Evolutionary conservation across 2,329 filamentous ascomycete genomes (phyloP), one percentile per base, ranked within the genome.

Genomic region (Hypomyces rosellus): DNA sequence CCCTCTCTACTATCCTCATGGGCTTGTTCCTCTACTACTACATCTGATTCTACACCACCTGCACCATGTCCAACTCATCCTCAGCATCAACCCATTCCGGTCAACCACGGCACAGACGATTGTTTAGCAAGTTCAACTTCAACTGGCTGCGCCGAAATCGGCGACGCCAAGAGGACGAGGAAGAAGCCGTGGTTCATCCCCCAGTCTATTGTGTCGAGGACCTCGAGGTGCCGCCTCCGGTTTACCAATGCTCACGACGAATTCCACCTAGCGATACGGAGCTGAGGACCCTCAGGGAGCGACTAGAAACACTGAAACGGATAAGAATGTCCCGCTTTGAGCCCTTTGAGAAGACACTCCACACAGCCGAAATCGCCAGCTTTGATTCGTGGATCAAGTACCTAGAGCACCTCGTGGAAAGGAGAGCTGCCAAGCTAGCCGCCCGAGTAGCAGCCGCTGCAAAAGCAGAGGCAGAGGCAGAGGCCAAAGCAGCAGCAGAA

Each of bases 341-440:
- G 9, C 20, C 34, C 15, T 22, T 42, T 8, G 50, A 55, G 30
- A 45, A 34, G 12, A 41, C 49, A 8, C 51, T 54, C 9, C 51
- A 49, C 16, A 22, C 42, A 11, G 50, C 53, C 9, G 52, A 56
- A 20, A 49, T 53, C 16, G 48, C 40, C 3, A 34, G 41, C 36
- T 44, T 58, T 9, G 16, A 42, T 18, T 43, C n/a, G 14, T 56
- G 56, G 53, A 58, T 56, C 4, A 36, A 47, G 18, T 42, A 50
- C 11, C 49, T 57, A 34, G 52, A 57, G 36, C 22, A 16, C 8
- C 38, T 41, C 16, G 16, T 41, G 38, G 14, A 14, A 20, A 41
- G 20, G 38, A 18, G 20, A 20, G 38, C 38, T 4, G 38, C 15
- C 13, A 41, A 20, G 38, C 12, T 18, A n/a, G 38, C 38, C 1